Evolutionary conservation across 2,329 filamentous ascomycete species (phyloP), one percentile per base, ranked within the genome.

Genomic region (Colletotrichum sp.): DNA sequence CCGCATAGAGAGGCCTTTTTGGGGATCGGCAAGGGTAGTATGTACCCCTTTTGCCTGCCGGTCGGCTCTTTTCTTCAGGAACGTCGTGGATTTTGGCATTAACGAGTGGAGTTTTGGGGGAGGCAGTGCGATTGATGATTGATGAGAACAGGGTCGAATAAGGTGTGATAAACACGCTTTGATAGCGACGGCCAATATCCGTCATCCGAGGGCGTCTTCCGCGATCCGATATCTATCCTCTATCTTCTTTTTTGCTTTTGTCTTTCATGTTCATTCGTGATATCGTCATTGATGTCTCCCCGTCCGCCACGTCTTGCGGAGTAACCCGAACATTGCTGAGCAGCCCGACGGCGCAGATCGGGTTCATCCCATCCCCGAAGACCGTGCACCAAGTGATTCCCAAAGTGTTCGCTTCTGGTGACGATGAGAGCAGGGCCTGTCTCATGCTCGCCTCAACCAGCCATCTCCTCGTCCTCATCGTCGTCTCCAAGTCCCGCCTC

Each of bases 401-500:
- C 57, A 52, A 21, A 52, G n/a, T 52, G 18, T 52, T 52, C 44
- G 10, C 34, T 39, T 9, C 9, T 36, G 21, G 21, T 24, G 32
- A 7, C 12, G 62, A 39, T 65, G 26, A 12, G 44, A 52, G 44
- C 10, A 52, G 10, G 44, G n/a, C 6, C 2, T 7, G n/a, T 7
- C 44, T 18, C n/a, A 57, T 68, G 10, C n/a, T 15, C 21, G 4
- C 24, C 28, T 64, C 34, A 76, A 16, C 73, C 73, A 7, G 34
- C 30, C 73, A 76, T 76, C 34, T 73, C 73, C 30, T 76, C 73
- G 15, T 76, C 73, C 12, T 76, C 73, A n/a, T 73, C 70, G 10
- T 76, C 64, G 5, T 76, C 15, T 10, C 73, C 73, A 7, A 76
- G 57, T 15, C 57, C 70, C 7, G 70, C 73, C n/a, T 76, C 73